Evolutionary conservation across 1,284 basidiomycete species (phyloP), one percentile per base, ranked within the genome.

Genomic region (Ceratobasidium sp.): DNA sequence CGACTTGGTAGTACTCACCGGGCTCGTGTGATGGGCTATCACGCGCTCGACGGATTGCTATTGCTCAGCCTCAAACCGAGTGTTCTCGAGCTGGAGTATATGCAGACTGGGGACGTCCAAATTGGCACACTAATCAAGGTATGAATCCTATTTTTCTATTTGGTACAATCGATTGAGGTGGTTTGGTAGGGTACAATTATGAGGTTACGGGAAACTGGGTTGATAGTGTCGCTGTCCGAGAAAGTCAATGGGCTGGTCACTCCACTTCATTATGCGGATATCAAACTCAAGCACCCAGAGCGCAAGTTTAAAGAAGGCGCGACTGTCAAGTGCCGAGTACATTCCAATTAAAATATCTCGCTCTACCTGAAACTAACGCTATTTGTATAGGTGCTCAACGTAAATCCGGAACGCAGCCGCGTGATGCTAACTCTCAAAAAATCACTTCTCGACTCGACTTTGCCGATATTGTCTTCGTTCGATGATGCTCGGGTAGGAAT

Each of bases 181-280:
- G 32, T 47, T 34, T 17, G 31, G 25, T 47, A 81, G 77, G 94
- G 91, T 2, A 93, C 88, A 0, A 85, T 98, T 71, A 93, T 92
- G 79, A 88, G 86, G 71, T 82, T 98, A 45, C 89, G 88, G 0
- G 89, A 92, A 69, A 85, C 86, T 54, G 90, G 86, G 0, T 80
- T 98, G 40, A 95, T 97, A 74, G 86, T 98, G 40, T 88, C 91
- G 29, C 83, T 98, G 58, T 88, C 90, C 15, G 93, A 92, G 7
- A 92, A 85, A 71, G 87, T 96, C 35, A 94, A 98, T 75, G 97
- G 93, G 42, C 90, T 98, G 32, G 86, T 98, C 32, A 98, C 94
- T 89, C 95, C 96, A 0, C 85, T 88, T 73, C 97, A 99, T 79
- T 99, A 94, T 78, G 93, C 97, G 34, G 96, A 98, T 77, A 95